These are phyloP conservation scores for Debaryomyces sp. DNA, from an alignment of 1,139 yeast genomes.

Conservation along the genomic window DNA sequence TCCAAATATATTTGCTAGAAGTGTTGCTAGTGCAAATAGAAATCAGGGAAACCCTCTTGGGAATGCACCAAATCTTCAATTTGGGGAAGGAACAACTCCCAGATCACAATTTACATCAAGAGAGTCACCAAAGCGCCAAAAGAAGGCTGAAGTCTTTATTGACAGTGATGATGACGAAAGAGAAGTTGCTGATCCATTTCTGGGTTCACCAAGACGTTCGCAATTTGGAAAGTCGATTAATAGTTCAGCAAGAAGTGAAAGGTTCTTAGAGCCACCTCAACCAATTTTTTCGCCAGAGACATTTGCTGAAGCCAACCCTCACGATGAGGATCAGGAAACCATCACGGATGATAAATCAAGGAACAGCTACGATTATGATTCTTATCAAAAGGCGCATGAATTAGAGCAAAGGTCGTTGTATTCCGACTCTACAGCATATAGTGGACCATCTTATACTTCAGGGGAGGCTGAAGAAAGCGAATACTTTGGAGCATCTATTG, in stretches of 20 bases:
- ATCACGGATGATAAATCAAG: constrained; percentile 22
- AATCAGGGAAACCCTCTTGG: constrained; percentile 19
- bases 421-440: constrained; percentile 44
- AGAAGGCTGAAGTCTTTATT: constrained; percentile 49
- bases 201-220: constrained; percentile 39
- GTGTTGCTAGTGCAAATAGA: constrained; percentile 46
- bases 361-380: constrained; percentile 36
- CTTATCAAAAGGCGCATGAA: constrained; percentile 41
- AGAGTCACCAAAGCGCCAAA: constrained; percentile 68
- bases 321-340: constrained; percentile 42
- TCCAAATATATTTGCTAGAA: constrained; percentile 47
- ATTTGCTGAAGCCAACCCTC: constrained; percentile 62
- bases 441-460: constrained; percentile 32
- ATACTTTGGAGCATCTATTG: constrained; percentile 48
- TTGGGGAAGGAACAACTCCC: constrained; percentile 35
- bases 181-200: constrained; percentile 20
- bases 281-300: constrained; percentile 67
- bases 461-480: constrained; percentile 30
- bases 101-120: constrained; percentile 58
- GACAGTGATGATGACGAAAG: constrained; percentile 42
- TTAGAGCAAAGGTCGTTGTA: constrained; percentile 38
- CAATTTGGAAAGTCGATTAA: constrained; percentile 29
- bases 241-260: constrained; percentile 45
- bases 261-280: constrained; percentile 62
- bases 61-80: constrained; percentile 30